Evolutionary conservation across 139 green algal species (phyloP), one percentile per base, ranked within the genome.

Genomic region (Spirogloea muscicola): DNA sequence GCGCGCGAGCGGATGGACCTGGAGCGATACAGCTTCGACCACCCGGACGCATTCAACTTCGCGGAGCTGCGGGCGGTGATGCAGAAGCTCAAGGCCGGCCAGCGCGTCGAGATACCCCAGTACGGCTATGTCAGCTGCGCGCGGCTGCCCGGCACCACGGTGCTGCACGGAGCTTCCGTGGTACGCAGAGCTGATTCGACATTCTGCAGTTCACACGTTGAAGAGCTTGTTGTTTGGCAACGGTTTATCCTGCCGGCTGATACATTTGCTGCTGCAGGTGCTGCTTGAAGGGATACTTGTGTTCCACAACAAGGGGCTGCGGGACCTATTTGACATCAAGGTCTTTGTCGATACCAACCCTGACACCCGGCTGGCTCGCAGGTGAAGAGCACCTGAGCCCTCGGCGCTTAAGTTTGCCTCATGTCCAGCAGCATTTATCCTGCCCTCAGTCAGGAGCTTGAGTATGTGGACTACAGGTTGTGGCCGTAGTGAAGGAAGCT

Each of bases 261-360:
- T n/a, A n/a, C n/a, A n/a, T n/a, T n/a, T n/a, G n/a, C n/a, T n/a
- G 34, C 9, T 68, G 25, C 18, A 68, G 59, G 62, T 72, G 37
- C 92, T 98, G 62, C 84, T 98, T 0, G 93, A 98, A 76, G 93
- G 93, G 72, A 97, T 97, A 78, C 81, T 98, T 68, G 88, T 96
- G 57, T 83, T 96, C 60, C 84, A 92, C 80, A 91, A 94, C 75
- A 65, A 85, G 63, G 81, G 87, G 37, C 71, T 97, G 3, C 80
- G 91, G 4, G 61, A 81, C 1, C 68, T 91, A 83, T 86, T 94
- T 48, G 91, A 96, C 84, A 96, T 97, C 91, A 95, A 94, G 84
- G 79, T 91, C 21, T 75, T 75, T 66, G 66, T 75, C n/a, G 66
- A 75, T n/a, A 75, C 66, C 7, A 93, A 97, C 70, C 92, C 96